A percentile compares a stretch with the other conserved stretches of the same genome.
Conservation (phyloP, 2,329 filamentous ascomycete species). For the Mycosphaerelloides madeirae region DNA sequence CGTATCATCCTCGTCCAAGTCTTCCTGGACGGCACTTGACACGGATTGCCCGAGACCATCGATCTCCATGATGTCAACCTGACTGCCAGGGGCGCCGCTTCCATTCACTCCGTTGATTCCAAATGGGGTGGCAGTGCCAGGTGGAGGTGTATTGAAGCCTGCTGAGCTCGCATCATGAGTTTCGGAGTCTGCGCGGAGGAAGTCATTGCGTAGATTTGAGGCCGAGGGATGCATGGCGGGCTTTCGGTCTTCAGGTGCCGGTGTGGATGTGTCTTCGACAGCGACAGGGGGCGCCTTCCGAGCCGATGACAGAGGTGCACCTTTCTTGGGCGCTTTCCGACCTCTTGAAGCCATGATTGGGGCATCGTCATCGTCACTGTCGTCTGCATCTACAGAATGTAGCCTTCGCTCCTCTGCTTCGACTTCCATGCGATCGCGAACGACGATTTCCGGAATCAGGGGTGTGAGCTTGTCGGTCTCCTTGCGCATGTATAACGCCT, state of each 20-base stretch:
- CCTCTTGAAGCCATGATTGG: conserved; percentile 97
- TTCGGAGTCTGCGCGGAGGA: conserved; percentile 67
- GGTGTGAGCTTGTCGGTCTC: conserved; percentile 96
- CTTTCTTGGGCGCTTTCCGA: conserved; percentile 77
- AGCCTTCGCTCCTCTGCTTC: conserved; percentile 69
- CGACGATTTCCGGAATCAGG: conserved; percentile 85
- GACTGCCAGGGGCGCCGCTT: conserved; percentile 57
- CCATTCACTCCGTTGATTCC: conserved; percentile 60
- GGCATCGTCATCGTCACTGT: conserved; percentile 70
- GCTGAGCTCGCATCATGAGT: conserved; percentile 68
- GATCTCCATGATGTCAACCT: conserved; percentile 80
- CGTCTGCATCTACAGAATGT: conserved; percentile 78
- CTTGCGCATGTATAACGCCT: conserved; percentile 93
- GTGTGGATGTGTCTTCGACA: conserved; percentile 65
- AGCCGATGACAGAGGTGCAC: conserved; percentile 49
- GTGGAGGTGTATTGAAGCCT: conserved; percentile 78
- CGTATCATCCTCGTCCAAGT: conserved; percentile 76
- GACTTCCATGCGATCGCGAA: conserved; percentile 87
- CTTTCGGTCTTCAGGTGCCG: conserved; percentile 65
- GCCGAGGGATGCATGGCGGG: conserved; percentile 52
- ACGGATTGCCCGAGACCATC: conserved; percentile 66
- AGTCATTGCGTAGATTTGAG: conserved; percentile 49
- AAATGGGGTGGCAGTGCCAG: conserved; percentile 70
- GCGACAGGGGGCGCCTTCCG: conserved; percentile 46
- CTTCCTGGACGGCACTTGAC: conserved; percentile 63